phyloP scores from a whole-genome alignment of 768 basidiomycete genomes.

The Pseudohyphozyma bogoriensis region DNA sequence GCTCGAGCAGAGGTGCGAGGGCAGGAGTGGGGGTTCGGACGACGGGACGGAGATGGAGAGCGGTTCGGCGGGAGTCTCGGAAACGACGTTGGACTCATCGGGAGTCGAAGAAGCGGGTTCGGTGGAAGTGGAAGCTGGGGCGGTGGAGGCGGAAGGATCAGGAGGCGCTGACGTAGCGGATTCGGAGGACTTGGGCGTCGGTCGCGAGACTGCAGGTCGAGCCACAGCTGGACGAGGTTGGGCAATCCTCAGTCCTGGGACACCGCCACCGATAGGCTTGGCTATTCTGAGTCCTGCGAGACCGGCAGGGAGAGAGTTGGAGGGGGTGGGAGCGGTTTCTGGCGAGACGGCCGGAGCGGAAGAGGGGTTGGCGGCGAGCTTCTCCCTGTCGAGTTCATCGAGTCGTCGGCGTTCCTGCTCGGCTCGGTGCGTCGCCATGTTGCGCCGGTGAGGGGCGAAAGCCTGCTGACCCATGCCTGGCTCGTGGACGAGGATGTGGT shows the following conservation, averaged over 20 bases:
- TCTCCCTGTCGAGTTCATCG: conserved; percentile 21
- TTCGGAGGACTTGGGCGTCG: background rate
- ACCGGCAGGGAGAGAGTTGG: background rate
- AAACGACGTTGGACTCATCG: too few relatives aligned
- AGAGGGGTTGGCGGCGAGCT: background rate
- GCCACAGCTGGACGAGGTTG: conserved; percentile 6
- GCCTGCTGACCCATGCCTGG: conserved; percentile 32
- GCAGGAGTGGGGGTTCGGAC: conserved; percentile 24
- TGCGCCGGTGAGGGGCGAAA: conserved; percentile 30
- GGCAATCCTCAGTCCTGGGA: conserved; percentile 19
- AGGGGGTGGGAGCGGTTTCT: background rate
- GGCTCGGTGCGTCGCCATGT: conserved; percentile 30
- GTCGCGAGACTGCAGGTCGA: conserved; percentile 3
- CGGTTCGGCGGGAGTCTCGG: background rate
- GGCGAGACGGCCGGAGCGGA: background rate
- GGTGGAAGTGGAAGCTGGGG: background rate
- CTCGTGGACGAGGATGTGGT: conserved; percentile 34
- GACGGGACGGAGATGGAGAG: background rate
- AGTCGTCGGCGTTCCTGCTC: conserved; percentile 23
- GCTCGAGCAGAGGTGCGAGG: conserved; percentile 57
- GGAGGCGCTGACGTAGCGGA: background rate
- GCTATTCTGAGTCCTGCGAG: conserved; percentile 26
- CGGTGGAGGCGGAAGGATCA: background rate
- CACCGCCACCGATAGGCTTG: conserved; percentile 4
- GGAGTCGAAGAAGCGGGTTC: background rate